Conservation (phyloP, 805 yeast species). For the Tetrapisispora arboricola region DNA sequence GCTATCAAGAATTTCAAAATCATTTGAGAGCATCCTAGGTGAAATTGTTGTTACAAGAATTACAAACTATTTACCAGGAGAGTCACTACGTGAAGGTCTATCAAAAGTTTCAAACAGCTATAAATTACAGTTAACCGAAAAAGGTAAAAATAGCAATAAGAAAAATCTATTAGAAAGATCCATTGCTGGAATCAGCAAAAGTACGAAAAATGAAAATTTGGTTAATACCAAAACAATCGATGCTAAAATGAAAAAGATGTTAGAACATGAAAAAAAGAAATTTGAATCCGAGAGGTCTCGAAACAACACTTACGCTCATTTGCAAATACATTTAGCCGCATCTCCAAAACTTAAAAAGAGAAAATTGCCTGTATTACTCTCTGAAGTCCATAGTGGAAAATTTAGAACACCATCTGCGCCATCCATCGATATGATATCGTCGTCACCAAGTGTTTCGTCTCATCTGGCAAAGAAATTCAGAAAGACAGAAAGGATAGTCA, state of each 20-base stretch:
- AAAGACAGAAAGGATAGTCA: slow-evolving; percentile 2
- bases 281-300: slow-evolving; percentile 9
- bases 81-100: slow-evolving; percentile 23
- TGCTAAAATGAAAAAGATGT: slow-evolving; percentile 20
- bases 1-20: slow-evolving; percentile 23
- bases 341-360: slow-evolving; percentile 22
- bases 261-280: slow-evolving; percentile 16
- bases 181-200: slow-evolving; percentile 6
- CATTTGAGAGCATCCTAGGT: slow-evolving; percentile 20
- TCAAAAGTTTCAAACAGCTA: slow-evolving; percentile 18
- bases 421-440: slow-evolving; percentile 3
- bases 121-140: slow-evolving; percentile 25
- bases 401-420: slow-evolving; percentile 22
- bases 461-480: slow-evolving; percentile 21
- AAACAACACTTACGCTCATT: slow-evolving; percentile 22
- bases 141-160: slow-evolving; percentile 23
- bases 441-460: slow-evolving; percentile 21
- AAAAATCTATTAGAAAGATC: slow-evolving; percentile 12
- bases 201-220: not conserved
- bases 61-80: slow-evolving; percentile 23
- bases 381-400: slow-evolving; percentile 16
- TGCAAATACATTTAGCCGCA: slow-evolving; percentile 22
- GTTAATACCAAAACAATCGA: slow-evolving; percentile 15
- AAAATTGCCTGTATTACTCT: slow-evolving; percentile 25
- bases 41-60: slow-evolving; percentile 24